Base-by-base conservation (phyloP, 768 basidiomycete species). In the Paxillus involutus region DNA sequence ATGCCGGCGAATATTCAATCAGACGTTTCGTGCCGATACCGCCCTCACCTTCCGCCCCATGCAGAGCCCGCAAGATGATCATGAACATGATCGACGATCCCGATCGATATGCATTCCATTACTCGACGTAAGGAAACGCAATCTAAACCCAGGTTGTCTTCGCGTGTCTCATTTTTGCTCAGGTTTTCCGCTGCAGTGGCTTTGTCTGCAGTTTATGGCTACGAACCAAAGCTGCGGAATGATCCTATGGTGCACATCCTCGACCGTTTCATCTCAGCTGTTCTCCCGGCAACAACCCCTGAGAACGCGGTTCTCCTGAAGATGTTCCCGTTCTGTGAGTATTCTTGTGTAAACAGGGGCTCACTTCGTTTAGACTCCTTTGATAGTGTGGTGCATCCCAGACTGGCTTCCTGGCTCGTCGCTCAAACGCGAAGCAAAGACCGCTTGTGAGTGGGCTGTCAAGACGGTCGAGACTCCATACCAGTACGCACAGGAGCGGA, bases 401-500 rank as follows among this genome's bases (percentile, higher is more conserved):
- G 47, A 56, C 8, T 64, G 59, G 60, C 46, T 63, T 4, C 59
- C 62, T 6, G 50, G 55, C 3, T 47, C 52, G 4, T 51, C 41
- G 35, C 24, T 57, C 29, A 56, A 52, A 41, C 45, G 39, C 16
- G 40, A 51, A 8, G 45, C 55, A 9, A 44, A n/a, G 16, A 13
- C 21, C 3, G 44, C 36, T 12, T 37, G 32, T 12, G 47, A 33
- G 3, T 39, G 26, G 39, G 56, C 30, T 4, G 17, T n/a, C 14
- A 51, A 57, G 45, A 45, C 17, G 29, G 13, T 59, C 19, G 50
- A 59, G n/a, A 33, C 2, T 1, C 55, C 50, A 6, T 52, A 46
- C 19, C n/a, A 61, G 3, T 62, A 56, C 52, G 63, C 61, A 10
- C 60, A 69, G 61, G 47, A 57, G 37, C 55, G 66, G 33, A 69